These are phyloP conservation scores for Penicillium polonicum DNA, from an alignment of 2,329 filamentous ascomycete genomes.

Conservation along the genomic window DNA sequence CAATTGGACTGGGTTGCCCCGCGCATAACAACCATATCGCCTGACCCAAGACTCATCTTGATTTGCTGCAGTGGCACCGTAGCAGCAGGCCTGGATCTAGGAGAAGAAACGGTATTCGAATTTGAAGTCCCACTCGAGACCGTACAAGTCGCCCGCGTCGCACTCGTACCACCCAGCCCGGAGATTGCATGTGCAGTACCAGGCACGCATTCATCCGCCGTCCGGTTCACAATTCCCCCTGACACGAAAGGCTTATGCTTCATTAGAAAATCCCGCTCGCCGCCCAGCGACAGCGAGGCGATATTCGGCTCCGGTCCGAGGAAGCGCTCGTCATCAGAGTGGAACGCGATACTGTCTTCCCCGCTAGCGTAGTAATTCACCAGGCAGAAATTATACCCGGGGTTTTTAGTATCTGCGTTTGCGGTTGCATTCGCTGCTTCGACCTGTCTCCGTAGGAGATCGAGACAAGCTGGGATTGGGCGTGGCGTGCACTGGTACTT, in stretches of 20 bases:
- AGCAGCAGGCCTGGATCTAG: not conserved
- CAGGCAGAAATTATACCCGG: constrained; percentile 72
- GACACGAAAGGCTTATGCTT: constrained; percentile 64
- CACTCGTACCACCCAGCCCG: not conserved
- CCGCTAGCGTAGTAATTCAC: constrained; percentile 83
- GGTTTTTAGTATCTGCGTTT: constrained; percentile 42
- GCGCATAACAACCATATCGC: constrained; percentile 78
- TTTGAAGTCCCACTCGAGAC: not conserved
- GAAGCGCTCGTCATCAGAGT: constrained; percentile 78
- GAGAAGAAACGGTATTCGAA: not conserved
- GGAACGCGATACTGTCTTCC: constrained; percentile 73
- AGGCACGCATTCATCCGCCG: constrained; percentile 29
- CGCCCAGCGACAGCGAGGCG: constrained; percentile 71
- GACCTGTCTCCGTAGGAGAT: constrained; percentile 60
- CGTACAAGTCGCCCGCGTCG: not conserved
- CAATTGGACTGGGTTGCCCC: constrained; percentile 73
- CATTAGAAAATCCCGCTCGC: constrained; percentile 71
- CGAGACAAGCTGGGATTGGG: constrained; percentile 69
- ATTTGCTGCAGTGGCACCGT: constrained; percentile 33
- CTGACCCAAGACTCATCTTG: constrained; percentile 60
- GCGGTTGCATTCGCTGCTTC: constrained; percentile 55
- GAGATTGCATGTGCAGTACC: not conserved
- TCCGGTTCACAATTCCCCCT: constrained; percentile 27
- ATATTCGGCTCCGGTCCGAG: constrained; percentile 68
- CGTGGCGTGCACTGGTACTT: constrained; percentile 63